Percentiles rank a stretch among this genome's conserved stretches.
Conservation (phyloP, 2,329 filamentous ascomycete species). For the Cadophora luteo-olivacea region DNA sequence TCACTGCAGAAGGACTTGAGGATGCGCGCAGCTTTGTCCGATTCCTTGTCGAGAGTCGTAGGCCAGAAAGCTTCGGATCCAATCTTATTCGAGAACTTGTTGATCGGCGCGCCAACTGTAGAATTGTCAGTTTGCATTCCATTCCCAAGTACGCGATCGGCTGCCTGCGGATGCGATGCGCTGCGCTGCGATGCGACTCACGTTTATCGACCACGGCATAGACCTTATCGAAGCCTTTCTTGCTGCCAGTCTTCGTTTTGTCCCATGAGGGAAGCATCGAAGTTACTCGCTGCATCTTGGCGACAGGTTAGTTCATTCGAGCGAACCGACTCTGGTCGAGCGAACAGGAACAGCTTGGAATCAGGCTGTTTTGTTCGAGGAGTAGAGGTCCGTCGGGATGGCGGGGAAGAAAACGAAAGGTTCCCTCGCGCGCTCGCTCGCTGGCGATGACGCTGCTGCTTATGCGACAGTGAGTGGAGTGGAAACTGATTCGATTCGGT, state of each 20-base stretch:
- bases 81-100: slow-evolving; percentile 80
- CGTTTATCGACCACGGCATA: slow-evolving; percentile 70
- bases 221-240: slow-evolving; percentile 76
- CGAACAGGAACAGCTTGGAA: slow-evolving; percentile 1
- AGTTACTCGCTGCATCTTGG: slow-evolving; percentile 45
- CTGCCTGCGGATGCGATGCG: not conserved
- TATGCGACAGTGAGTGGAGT: slow-evolving; percentile 19
- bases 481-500: not conserved
- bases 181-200: slow-evolving; percentile 43
- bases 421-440: not conserved
- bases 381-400: slow-evolving; percentile 21
- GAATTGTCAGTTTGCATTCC: slow-evolving; percentile 41
- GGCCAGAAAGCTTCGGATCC: slow-evolving; percentile 87
- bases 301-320: slow-evolving; percentile 23
- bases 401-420: slow-evolving; percentile 23
- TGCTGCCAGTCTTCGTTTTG: slow-evolving; percentile 59
- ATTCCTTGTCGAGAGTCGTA: slow-evolving; percentile 83
- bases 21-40: slow-evolving; percentile 89
- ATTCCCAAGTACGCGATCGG: not conserved
- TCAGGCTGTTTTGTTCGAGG: slow-evolving; percentile 32
- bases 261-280: slow-evolving; percentile 54
- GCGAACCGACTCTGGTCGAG: slow-evolving; percentile 2
- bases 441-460: slow-evolving; percentile 28
- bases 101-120: slow-evolving; percentile 71
- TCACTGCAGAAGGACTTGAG: slow-evolving; percentile 88